Evolutionary conservation across 1,284 basidiomycete genomes (phyloP), one percentile per base, ranked within the genome.

Genomic region (Ustilago lituana): DNA sequence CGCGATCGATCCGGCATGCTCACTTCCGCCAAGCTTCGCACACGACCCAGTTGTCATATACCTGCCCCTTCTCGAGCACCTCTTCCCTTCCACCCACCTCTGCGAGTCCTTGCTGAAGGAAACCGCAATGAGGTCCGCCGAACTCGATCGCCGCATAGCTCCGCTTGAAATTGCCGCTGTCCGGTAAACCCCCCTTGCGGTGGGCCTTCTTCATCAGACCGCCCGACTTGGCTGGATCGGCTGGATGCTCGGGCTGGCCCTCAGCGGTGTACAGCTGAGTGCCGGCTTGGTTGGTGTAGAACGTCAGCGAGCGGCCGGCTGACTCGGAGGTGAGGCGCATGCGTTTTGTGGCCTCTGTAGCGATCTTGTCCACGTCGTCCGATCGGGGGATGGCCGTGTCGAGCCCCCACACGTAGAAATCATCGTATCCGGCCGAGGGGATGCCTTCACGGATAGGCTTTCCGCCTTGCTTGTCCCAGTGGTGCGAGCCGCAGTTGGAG

Each of bases 341-440:
- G 6, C 67, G 67, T 31, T 57, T 60, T 3, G 67, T 60, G n/a
- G 54, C 48, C 8, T 60, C 40, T 6, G 54, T 55, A 20, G 61
- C 56, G 15, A 70, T 60, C 45, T 26, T 43, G 49, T 57, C 33
- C 27, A 65, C 37, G 22, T 60, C 57, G 26, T 64, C 58, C 12
- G 67, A 60, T 20, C 50, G 53, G 12, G 67, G 61, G 22, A 57
- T 50, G 8, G 37, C 44, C 1, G 29, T 26, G 38, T 50, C 31
- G 8, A 32, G 17, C 6, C 77, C 76, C 76, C 77, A 80, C 9
- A 72, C 48, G 63, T 80, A 79, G 33, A 73, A 80, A 39, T 79
- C 56, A 55, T 80, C 78, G 57, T 77, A 78, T 15, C 75, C 77
- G 3, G 8, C 52, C 2, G 60, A 14, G 9, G 71, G 71, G 10